Conservation (phyloP, 371 early-diverging fungal species). For the Entomophthora muscae region DNA sequence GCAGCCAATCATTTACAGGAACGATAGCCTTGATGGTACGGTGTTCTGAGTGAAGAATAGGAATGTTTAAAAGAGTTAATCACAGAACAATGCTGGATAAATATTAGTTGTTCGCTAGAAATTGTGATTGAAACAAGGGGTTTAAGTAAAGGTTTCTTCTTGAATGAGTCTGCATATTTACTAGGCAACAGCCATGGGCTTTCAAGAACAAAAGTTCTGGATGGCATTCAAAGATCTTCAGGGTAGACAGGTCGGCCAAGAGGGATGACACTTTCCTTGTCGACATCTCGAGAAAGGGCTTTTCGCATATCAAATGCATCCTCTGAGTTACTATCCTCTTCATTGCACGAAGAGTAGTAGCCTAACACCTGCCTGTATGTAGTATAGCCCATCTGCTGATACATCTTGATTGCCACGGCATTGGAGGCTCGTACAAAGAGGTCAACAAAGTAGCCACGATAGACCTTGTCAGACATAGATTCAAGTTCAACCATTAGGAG, state of each 20-base stretch:
- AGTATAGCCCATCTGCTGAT: slow-evolving; percentile 83
- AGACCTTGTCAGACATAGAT: slow-evolving; percentile 75
- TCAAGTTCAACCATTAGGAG: slow-evolving; percentile 85
- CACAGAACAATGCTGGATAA: too few species aligned
- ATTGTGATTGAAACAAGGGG: too few species aligned
- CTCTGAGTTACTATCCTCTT: slow-evolving; percentile 61
- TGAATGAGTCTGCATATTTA: too few species aligned
- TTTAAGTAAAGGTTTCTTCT: too few species aligned
- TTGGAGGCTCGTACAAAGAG: slow-evolving; percentile 95
- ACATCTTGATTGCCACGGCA: slow-evolving; percentile 88
- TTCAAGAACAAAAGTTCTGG: too few species aligned
- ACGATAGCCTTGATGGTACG: too few species aligned
- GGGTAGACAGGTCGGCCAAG: slow-evolving; percentile 5
- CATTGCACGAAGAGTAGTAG: slow-evolving; percentile 69
- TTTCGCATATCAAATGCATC: slow-evolving; percentile 81
- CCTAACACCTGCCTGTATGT: slow-evolving; percentile 78
- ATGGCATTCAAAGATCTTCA: slow-evolving; percentile 3
- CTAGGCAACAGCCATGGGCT: too few species aligned
- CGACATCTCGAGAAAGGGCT: slow-evolving; percentile 55
- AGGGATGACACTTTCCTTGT: slow-evolving; percentile 34
- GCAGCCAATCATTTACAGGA: too few species aligned
- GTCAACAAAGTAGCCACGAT: slow-evolving; percentile 89
- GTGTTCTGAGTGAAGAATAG: too few species aligned
- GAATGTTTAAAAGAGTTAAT: too few species aligned
- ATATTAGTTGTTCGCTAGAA: too few species aligned